These are phyloP conservation scores for Pythium graminicola DNA, from an alignment of 352 stramenopile species.

Conservation along the genomic window DNA sequence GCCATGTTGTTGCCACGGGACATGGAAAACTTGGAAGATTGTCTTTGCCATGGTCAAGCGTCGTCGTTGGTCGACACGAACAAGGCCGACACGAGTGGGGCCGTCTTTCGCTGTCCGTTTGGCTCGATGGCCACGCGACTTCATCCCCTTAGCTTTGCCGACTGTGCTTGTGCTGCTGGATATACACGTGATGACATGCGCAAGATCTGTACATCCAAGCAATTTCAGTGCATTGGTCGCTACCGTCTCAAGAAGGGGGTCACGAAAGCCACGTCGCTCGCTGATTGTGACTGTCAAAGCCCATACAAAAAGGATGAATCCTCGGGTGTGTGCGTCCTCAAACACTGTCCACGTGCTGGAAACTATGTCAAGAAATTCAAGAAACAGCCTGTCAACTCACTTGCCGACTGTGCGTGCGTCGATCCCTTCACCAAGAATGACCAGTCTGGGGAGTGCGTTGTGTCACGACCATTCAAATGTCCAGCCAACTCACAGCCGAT, in stretches of 20 bases:
- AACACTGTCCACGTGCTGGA: constrained; percentile 54
- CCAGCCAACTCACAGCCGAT: constrained; percentile 29
- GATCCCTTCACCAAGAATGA: constrained; percentile 62
- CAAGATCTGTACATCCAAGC: constrained; percentile 25
- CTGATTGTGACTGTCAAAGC: constrained; percentile 64
- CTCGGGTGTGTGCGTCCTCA: constrained; percentile 46
- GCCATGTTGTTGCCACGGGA: constrained; percentile 76
- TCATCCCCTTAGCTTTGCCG: constrained; percentile 34
- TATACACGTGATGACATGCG: constrained; percentile 35
- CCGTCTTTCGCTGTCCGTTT: constrained; percentile 30
- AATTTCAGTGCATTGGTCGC: constrained; percentile 50
- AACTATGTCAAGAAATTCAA: constrained; percentile 63
- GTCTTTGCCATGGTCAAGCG: constrained; percentile 35
- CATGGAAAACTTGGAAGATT: constrained; percentile 77
- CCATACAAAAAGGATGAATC: constrained; percentile 66
- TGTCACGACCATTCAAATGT: constrained; percentile 16
- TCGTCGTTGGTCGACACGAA: constrained; percentile 7
- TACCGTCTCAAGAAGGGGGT: constrained; percentile 44
- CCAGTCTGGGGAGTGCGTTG: constrained; percentile 60
- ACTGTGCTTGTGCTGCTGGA: constrained; percentile 31
- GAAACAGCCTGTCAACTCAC: constrained; percentile 33
- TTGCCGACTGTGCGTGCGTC: constrained; percentile 69
- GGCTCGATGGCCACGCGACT: constrained; percentile 27
- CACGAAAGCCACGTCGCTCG: constrained; percentile 32
- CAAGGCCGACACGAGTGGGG: not conserved